Evolutionary conservation across 495 filamentous ascomycete species (phyloP).

Genomic region (Daldinia grandis): DNA sequence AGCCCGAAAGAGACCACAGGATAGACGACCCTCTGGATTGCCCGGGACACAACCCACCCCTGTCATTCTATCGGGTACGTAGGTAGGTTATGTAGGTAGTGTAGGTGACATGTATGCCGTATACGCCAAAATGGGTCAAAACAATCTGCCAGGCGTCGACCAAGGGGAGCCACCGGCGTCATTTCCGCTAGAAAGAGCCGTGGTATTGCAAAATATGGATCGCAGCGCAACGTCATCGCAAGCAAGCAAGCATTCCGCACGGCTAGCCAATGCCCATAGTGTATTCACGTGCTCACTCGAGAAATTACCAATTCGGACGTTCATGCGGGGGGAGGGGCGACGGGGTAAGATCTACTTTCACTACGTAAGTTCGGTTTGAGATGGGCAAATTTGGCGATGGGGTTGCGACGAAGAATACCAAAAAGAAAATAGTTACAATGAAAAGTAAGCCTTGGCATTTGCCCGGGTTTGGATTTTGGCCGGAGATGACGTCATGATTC

Average conservation of each 20-base stretch:
- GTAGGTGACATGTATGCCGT: constrained; percentile 23
- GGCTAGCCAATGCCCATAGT: constrained; percentile 14
- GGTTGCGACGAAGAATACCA: too few species aligned
- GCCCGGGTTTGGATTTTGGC: background rate
- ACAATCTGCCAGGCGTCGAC: constrained; percentile 5
- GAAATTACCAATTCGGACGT: constrained; percentile 32
- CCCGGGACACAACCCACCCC: constrained; percentile 4
- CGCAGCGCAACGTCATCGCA: constrained; percentile 39
- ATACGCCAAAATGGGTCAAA: background rate
- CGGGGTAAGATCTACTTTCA: constrained; percentile 25
- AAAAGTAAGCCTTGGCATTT: too few species aligned
- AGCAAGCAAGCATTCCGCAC: constrained; percentile 33
- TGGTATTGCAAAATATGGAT: constrained; percentile 30
- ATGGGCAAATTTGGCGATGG: background rate
- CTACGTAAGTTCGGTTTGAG: constrained; percentile 31
- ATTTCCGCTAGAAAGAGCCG: constrained; percentile 25
- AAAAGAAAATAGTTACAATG: too few species aligned
- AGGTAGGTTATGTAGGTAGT: too few species aligned
- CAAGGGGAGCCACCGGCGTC: constrained; percentile 36
- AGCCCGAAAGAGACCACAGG: constrained; percentile 13
- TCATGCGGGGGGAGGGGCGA: constrained; percentile 21
- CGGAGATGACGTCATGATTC: constrained; percentile 33
- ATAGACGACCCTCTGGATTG: constrained; percentile 1
- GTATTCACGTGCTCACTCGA: constrained; percentile 38
- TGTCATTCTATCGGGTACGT: background rate